Percentiles rank a stretch among this genome's conserved stretches.
Evolutionary conservation across 495 filamentous ascomycete species (phyloP).

Genomic region (Friedmanniomyces endolithicus): DNA sequence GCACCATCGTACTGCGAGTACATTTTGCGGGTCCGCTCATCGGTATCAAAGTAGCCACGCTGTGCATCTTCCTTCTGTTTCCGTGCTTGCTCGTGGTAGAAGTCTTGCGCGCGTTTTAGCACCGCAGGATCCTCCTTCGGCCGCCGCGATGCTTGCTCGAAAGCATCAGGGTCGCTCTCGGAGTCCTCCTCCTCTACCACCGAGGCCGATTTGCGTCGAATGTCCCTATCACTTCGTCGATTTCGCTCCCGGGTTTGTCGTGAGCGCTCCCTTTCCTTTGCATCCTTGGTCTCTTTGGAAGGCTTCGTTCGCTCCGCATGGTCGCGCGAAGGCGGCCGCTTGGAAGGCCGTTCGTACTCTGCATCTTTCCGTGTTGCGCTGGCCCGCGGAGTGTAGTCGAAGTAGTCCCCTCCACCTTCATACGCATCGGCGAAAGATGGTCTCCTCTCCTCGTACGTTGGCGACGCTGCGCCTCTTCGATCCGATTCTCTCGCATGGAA

Average conservation of each 20-base stretch:
- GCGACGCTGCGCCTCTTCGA: slow-evolving; percentile 1
- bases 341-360: slow-evolving; percentile 6
- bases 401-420: slow-evolving; percentile 11
- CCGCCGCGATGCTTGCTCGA: background rate
- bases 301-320: slow-evolving; percentile 2
- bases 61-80: slow-evolving; percentile 2
- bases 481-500: slow-evolving; percentile 13
- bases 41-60: slow-evolving; percentile 3
- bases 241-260: slow-evolving; percentile 5
- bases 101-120: background rate
- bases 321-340: slow-evolving; percentile 3
- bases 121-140: slow-evolving; percentile 10
- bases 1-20: slow-evolving; percentile 8
- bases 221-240: slow-evolving; percentile 8
- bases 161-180: slow-evolving; percentile 2
- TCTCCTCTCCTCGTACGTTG: slow-evolving; percentile 10
- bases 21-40: slow-evolving; percentile 10
- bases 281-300: background rate
- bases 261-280: slow-evolving; percentile 11
- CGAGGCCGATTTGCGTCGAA: slow-evolving; percentile 3
- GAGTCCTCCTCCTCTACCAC: slow-evolving; percentile 1
- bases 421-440: slow-evolving; percentile 2
- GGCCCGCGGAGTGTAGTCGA: slow-evolving; percentile 11
- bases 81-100: slow-evolving; percentile 3
- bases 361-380: slow-evolving; percentile 9